phyloP scores from a whole-genome alignment of 768 basidiomycete species.

The Naganishia kalamii region DNA sequence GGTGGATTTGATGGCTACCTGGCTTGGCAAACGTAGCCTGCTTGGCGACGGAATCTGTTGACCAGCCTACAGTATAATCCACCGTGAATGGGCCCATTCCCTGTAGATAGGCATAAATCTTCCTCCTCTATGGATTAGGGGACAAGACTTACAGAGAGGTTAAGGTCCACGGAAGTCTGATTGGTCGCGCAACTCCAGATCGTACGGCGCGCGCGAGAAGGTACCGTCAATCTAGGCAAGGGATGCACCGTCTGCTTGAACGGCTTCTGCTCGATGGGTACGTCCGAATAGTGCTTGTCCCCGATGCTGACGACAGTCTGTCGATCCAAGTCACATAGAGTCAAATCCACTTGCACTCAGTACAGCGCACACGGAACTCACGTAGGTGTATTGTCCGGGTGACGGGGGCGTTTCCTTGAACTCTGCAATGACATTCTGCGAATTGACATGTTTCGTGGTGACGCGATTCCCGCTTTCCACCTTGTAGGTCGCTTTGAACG shows the following conservation, averaged over 20 bases:
- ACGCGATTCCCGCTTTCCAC: neutral
- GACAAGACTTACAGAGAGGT: constrained; percentile 1
- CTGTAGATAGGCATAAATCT: constrained; percentile 46
- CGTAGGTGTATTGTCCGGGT: constrained; percentile 83
- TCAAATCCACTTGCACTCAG: neutral
- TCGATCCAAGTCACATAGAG: neutral
- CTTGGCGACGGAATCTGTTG: constrained; percentile 44
- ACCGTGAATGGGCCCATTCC: constrained; percentile 88
- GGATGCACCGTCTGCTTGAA: constrained; percentile 88
- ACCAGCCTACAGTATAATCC: constrained; percentile 72
- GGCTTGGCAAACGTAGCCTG: constrained; percentile 51
- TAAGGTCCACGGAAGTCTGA: neutral
- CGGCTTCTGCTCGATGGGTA: constrained; percentile 64
- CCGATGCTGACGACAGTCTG: constrained; percentile 63
- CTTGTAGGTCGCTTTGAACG: constrained; percentile 74
- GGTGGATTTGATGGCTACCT: constrained; percentile 64
- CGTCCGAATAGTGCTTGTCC: constrained; percentile 74
- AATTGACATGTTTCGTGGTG: neutral
- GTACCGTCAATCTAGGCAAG: constrained; percentile 51
- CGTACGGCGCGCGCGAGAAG: neutral
- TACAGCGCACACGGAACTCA: constrained; percentile 20
- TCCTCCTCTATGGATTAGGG: neutral
- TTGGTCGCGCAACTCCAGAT: constrained; percentile 21
- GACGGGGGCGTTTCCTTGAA: constrained; percentile 1
- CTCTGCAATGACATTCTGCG: neutral